Percentiles rank a stretch among this genome's conserved stretches.
These are phyloP conservation scores for Botrytis deweyae DNA, from an alignment of 2,329 filamentous ascomycete species.

Conservation along the genomic window DNA sequence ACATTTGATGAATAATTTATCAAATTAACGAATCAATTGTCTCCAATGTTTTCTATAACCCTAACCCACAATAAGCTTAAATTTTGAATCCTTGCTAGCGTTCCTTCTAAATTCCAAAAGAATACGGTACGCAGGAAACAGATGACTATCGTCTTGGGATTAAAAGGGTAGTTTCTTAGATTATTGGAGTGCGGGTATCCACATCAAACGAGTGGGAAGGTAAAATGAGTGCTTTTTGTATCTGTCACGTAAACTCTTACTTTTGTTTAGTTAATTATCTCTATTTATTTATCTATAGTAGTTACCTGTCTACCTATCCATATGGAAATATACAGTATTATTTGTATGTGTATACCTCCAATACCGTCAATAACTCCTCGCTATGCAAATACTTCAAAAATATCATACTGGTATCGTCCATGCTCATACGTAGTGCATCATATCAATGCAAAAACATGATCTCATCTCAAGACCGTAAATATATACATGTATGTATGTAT, in stretches of 20 bases:
- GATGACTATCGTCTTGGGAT: not conserved
- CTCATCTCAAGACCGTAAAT: not conserved
- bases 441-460: not conserved
- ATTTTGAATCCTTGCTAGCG: too few relatives aligned
- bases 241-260: not conserved
- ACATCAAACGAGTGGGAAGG: not conserved
- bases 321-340: not conserved
- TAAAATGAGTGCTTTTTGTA: not conserved
- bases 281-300: not conserved
- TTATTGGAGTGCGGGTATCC: not conserved
- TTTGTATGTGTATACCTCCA: not conserved
- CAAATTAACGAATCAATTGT: too few relatives aligned
- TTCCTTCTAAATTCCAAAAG: too few relatives aligned
- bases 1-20: too few relatives aligned
- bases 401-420: not conserved
- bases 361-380: not conserved
- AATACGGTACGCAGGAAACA: not conserved
- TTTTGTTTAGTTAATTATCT: not conserved
- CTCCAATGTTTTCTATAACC: too few relatives aligned
- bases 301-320: not conserved
- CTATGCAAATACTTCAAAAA: not conserved
- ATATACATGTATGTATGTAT: not conserved
- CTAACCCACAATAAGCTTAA: too few relatives aligned
- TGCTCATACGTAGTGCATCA: not conserved
- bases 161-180: too few relatives aligned